A percentile compares a stretch with the other conserved stretches of the same genome.
phyloP scores from a whole-genome alignment of 2,329 filamentous ascomycete species.

The Diaporthe caulivora region DNA sequence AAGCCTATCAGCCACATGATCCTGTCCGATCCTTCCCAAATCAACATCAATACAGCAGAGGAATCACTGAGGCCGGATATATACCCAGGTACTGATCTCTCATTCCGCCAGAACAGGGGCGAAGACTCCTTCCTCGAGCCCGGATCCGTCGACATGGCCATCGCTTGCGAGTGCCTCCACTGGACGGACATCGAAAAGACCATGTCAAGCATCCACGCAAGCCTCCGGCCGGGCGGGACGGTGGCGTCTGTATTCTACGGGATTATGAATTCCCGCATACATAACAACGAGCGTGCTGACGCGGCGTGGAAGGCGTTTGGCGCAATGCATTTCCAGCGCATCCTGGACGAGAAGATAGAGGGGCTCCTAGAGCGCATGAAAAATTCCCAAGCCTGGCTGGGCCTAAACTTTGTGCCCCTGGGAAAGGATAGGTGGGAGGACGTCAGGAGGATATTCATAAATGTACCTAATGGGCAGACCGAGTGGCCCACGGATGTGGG shows the following conservation, averaged over 20 bases:
- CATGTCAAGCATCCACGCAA: conserved; percentile 26
- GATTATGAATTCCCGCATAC: neutral
- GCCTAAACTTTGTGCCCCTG: conserved; percentile 16
- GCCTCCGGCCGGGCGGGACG: conserved; percentile 36
- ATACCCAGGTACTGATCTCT: conserved; percentile 23
- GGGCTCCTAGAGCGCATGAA: neutral
- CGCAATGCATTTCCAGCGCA: neutral
- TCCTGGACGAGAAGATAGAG: neutral
- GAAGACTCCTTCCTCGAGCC: conserved; percentile 33
- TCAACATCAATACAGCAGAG: conserved; percentile 27
- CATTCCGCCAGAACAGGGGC: conserved; percentile 22
- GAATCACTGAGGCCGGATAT: neutral
- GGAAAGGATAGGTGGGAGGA: neutral
- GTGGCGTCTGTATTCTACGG: conserved; percentile 36
- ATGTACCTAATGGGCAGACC: conserved; percentile 1
- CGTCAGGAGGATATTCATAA: conserved; percentile 10
- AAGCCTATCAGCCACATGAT: conserved; percentile 32
- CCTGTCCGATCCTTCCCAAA: conserved; percentile 35
- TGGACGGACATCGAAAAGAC: conserved; percentile 33
- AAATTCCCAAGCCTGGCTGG: neutral
- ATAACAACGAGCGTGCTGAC: conserved; percentile 13
- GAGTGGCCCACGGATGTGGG: neutral
- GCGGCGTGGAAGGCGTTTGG: neutral
- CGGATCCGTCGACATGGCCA: conserved; percentile 30
- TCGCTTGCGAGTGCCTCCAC: conserved; percentile 36